Percentiles rank a stretch among this genome's conserved stretches.
These are phyloP conservation scores for Mesostigma viride DNA, from an alignment of 139 green algal genomes.

Conservation along the genomic window DNA sequence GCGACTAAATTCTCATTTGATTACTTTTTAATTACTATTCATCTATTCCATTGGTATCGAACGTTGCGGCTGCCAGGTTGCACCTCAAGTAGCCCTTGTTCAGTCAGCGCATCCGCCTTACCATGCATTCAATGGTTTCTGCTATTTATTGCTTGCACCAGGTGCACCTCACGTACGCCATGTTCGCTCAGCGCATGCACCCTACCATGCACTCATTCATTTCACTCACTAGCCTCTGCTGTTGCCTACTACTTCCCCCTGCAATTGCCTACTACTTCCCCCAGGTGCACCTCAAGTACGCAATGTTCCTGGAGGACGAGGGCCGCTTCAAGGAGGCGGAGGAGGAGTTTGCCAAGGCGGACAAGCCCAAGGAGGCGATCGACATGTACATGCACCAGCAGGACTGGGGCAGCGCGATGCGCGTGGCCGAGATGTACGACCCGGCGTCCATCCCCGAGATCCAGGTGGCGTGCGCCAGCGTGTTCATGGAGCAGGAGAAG, in stretches of 20 bases:
- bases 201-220: too few species aligned
- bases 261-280: too few species aligned
- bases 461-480: constrained; percentile 38
- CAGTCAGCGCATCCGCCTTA: too few species aligned
- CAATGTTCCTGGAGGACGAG: constrained; percentile 77
- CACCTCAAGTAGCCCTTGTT: too few species aligned
- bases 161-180: neutral
- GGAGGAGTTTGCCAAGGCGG: constrained; percentile 34
- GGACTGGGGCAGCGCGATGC: constrained; percentile 56
- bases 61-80: too few species aligned
- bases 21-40: too few species aligned
- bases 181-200: too few species aligned
- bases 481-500: constrained; percentile 4
- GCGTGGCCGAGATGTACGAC: constrained; percentile 56
- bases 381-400: constrained; percentile 70
- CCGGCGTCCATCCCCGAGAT: constrained; percentile 47
- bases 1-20: too few species aligned
- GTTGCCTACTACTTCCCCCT: too few species aligned
- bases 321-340: constrained; percentile 48
- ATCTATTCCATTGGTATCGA: too few species aligned
- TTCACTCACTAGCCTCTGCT: too few species aligned
- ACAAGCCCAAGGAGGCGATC: constrained; percentile 63
- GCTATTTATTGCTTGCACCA: neutral
- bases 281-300: constrained; percentile 62
- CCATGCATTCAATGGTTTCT: too few species aligned